Evolutionary conservation across 106 monocot species (phyloP), one percentile per base, ranked within the genome.

Genomic region (Dendrobium huoshanense): DNA sequence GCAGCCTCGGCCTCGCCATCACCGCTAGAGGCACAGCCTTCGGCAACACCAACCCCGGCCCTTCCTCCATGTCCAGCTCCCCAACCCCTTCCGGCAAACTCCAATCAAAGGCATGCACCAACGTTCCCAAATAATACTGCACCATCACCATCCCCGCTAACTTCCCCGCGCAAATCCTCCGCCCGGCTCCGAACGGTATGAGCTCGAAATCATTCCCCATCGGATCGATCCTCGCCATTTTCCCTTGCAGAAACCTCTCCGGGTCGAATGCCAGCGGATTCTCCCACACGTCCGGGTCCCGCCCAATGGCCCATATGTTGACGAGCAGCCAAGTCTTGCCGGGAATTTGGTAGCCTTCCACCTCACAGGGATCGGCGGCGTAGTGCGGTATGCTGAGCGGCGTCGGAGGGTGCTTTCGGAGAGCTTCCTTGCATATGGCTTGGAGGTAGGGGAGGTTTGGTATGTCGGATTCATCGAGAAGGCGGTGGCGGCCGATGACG

Each of bases 221-320:
- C 3, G 75, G 73, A 78, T 45, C 59, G 17, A 55, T 19, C 8
- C 18, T 70, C 22, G 29, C 77, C 41, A 70, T 72, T 20, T 33
- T 40, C 51, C 64, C 84, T 9, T 44, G 5, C 17, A 79, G 17
- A 72, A 87, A 90, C 75, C 90, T 87, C 75, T 79, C 83, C 15
- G 90, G 90, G 17, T 42, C 9, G 77, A 82, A 88, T 55, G 78
- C 81, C 43, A 82, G 7, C 19, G 86, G 86, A 2, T 80, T 25
- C n/a, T 84, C 75, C 90, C 90, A 88, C 44, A 78, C 59, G 3
- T 75, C 20, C 3, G 86, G 84, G 33, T 88, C 82, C 31, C 82
- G 43, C 4, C 80, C 81, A 13, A 91, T 86, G 13, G 88, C 90
- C 74, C 84, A 91, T 4, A 84, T 51, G 78, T 91, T 91, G 19